These are phyloP conservation scores for Ampelomyces quisqualis DNA, from an alignment of 2,329 filamentous ascomycete species.

Conservation along the genomic window DNA sequence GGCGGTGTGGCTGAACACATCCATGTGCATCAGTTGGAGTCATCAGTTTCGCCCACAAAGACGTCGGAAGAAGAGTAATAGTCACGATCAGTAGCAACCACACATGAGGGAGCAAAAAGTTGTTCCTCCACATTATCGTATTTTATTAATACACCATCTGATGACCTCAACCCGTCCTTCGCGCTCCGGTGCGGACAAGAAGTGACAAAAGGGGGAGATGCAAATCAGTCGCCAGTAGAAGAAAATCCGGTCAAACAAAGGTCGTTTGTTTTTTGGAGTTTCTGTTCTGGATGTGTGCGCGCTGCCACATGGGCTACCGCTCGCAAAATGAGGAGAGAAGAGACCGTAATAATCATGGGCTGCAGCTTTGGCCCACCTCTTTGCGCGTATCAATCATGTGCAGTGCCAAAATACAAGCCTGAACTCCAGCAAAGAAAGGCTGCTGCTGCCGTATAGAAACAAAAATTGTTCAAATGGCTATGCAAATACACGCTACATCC, in stretches of 20 bases:
- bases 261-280: constrained; percentile 37
- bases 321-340: constrained; percentile 20
- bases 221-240: constrained; percentile 25
- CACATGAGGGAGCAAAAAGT: too few relatives aligned
- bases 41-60: not conserved
- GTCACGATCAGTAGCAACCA: too few relatives aligned
- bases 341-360: constrained; percentile 16
- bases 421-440: constrained; percentile 14
- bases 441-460: constrained; percentile 10
- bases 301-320: constrained; percentile 7
- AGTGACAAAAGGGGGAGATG: constrained; percentile 38
- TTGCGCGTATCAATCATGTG: constrained; percentile 15
- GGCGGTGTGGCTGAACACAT: not conserved
- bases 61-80: constrained; percentile 3
- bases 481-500: constrained; percentile 23
- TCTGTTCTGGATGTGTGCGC: constrained; percentile 26
- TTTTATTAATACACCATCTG: constrained; percentile 36
- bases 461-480: constrained; percentile 20
- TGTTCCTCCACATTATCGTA: constrained; percentile 22
- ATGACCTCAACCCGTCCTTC: constrained; percentile 38
- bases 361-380: constrained; percentile 17
- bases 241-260: constrained; percentile 28
- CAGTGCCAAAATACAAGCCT: constrained; percentile 19
- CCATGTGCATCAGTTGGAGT: not conserved
- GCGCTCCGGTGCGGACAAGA: constrained; percentile 15